Evolutionary conservation across 2,329 filamentous ascomycete genomes (phyloP), one percentile per base, ranked within the genome.

Genomic region (Ophioceras dolichostomum): DNA sequence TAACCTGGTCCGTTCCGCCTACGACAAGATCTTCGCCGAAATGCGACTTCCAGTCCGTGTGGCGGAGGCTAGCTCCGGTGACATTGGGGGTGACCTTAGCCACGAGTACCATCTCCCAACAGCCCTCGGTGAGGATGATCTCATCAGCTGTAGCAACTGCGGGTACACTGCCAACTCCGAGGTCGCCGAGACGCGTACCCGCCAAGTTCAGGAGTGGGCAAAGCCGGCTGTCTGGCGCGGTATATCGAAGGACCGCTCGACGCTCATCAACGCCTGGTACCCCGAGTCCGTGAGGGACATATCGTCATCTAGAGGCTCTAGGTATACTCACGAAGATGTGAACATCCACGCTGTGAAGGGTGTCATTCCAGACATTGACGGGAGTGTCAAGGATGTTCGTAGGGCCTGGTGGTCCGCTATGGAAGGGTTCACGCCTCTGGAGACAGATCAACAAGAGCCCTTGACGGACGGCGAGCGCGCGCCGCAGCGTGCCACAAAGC

Each of bases 31-130:
- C 36, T 93, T 98, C 49, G 62, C 83, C 32, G 84, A 93, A 41
- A 65, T 98, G 24, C 86, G 80, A 46, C 57, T 98, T 12, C 86
- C 86, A 0, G 85, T 91, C 46, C 57, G 94, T 1, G 79, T 93
- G 16, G 89, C 89, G 2, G 77, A 85, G 47, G 91, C 91, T 6
- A 88, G 88, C 55, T 95, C 89, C 1, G 91, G 91, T n/a, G 84
- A 86, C 46, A 98, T 98, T 74, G 91, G 91, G 22, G 91, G 91
- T 10, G 81, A 79, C 46, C 61, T 94, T 27, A 96, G 88, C 55
- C 91, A 98, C 54, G 91, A 98, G 51, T 98, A 93, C 53, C 91
- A 95, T 53, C 79, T 94, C 36, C 71, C 81, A 2, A 85, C 79
- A 21, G 53, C 71, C 0, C 78, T 82, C 35, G 91, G 91, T 7